Percentiles rank a stretch among this genome's conserved stretches.
Conservation (phyloP, 331 rosid genomes). For the Cydonia oblonga region DNA sequence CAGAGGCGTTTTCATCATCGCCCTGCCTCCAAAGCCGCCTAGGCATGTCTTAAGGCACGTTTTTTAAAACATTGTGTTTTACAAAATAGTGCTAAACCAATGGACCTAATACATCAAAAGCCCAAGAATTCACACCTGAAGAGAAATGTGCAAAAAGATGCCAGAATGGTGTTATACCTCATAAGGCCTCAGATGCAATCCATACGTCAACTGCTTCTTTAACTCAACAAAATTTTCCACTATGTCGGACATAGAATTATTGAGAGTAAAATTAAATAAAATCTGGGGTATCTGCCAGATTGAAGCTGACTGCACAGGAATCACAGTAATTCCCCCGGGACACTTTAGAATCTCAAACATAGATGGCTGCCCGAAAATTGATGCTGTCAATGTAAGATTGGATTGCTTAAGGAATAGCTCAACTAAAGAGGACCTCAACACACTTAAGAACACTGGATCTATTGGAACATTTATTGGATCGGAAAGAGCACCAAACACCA, state of each 20-base stretch:
- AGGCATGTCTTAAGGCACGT: no score
- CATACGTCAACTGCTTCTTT: slow-evolving; percentile 50
- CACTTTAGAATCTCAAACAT: slow-evolving; percentile 63
- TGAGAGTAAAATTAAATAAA: slow-evolving; percentile 70
- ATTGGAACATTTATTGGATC: slow-evolving; percentile 49
- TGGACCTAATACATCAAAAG: neutral
- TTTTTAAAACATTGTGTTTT: neutral
- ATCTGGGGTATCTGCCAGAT: slow-evolving; percentile 67
- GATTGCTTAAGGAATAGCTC: slow-evolving; percentile 59
- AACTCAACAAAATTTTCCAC: slow-evolving; percentile 46
- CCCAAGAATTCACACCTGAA: neutral
- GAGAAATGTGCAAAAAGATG: slow-evolving; percentile 8
- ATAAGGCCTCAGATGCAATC: slow-evolving; percentile 46
- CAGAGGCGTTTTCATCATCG: no score
- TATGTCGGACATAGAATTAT: slow-evolving; percentile 54
- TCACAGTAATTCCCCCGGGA: slow-evolving; percentile 70
- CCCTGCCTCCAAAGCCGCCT: no score
- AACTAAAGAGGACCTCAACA: slow-evolving; percentile 55
- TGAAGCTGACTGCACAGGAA: slow-evolving; percentile 50
- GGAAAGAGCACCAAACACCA: slow-evolving; percentile 72
- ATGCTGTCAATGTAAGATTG: slow-evolving; percentile 65
- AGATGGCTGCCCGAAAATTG: slow-evolving; percentile 59
- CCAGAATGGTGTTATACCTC: slow-evolving; percentile 46
- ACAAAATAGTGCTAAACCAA: neutral
- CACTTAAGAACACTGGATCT: slow-evolving; percentile 55